Evolutionary conservation across 768 basidiomycete genomes (phyloP).

Genomic region (Daedalea quercina): DNA sequence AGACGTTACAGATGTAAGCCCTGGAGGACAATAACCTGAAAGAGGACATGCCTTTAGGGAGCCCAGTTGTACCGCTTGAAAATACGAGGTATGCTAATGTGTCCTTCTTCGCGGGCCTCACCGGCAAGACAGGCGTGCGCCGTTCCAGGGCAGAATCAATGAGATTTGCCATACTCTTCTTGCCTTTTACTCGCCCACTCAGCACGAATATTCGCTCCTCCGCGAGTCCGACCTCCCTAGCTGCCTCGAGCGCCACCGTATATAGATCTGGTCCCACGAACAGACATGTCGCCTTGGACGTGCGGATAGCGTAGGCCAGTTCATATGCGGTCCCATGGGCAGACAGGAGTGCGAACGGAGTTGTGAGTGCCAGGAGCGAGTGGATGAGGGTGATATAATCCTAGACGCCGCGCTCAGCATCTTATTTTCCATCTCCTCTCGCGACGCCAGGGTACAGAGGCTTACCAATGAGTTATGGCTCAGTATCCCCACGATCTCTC

Average conservation of each 20-base stretch:
- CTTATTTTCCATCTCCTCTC: neutral
- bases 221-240: constrained; percentile 26
- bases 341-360: constrained; percentile 49
- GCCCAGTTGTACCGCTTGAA: constrained; percentile 73
- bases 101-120: constrained; percentile 40
- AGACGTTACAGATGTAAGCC: neutral
- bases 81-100: constrained; percentile 67
- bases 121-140: constrained; percentile 32
- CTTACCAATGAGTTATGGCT: constrained; percentile 64
- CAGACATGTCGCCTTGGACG: constrained; percentile 42
- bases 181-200: constrained; percentile 34
- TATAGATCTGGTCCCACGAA: constrained; percentile 48
- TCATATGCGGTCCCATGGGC: constrained; percentile 52
- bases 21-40: neutral
- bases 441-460: neutral
- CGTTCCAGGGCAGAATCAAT: constrained; percentile 32
- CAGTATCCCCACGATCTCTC: constrained; percentile 63
- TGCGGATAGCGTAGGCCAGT: constrained; percentile 41
- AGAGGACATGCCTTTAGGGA: constrained; percentile 56
- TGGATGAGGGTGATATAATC: constrained; percentile 49
- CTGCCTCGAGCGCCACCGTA: constrained; percentile 32
- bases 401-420: constrained; percentile 24
- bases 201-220: constrained; percentile 43
- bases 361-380: constrained; percentile 39
- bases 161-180: constrained; percentile 38